phyloP scores from a whole-genome alignment of 1,139 yeast genomes.

The Spencermartinsiella ligniputridi region DNA sequence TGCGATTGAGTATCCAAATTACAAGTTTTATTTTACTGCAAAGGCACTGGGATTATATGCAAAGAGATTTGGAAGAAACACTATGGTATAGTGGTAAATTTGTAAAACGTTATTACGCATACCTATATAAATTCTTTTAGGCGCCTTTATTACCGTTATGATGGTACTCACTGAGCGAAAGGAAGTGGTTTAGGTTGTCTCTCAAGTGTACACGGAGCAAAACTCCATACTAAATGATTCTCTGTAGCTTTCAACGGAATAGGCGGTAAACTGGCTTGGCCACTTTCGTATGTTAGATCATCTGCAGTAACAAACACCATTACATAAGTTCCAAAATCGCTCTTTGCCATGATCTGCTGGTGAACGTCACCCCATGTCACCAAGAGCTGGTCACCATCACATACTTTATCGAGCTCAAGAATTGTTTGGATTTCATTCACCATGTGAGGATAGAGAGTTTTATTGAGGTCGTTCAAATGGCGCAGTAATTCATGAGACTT shows the following conservation, averaged over 20 bases:
- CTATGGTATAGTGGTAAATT: constrained; percentile 6
- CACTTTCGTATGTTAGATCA: background rate
- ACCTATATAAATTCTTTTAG: no score
- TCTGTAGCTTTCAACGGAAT: background rate
- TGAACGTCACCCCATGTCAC: background rate
- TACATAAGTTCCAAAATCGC: background rate
- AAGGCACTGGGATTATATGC: constrained; percentile 84
- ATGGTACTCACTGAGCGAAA: background rate
- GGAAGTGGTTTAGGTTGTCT: background rate
- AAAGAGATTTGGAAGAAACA: constrained; percentile 17
- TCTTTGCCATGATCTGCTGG: background rate
- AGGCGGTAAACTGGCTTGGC: background rate
- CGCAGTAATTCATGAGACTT: background rate
- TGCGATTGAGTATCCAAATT: constrained; percentile 95
- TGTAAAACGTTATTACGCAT: no score
- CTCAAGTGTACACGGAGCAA: background rate
- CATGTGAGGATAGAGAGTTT: background rate
- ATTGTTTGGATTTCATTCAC: background rate
- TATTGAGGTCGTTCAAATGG: background rate
- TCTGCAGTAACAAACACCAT: background rate
- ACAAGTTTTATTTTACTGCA: constrained; percentile 83
- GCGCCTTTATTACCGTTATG: no score
- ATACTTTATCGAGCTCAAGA: background rate
- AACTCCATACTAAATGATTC: background rate
- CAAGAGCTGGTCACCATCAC: background rate